A percentile compares a stretch with the other conserved stretches of the same genome.
Evolutionary conservation across 148 eudicot genomes (phyloP).

Genomic region (Vaccinium myrtillus): DNA sequence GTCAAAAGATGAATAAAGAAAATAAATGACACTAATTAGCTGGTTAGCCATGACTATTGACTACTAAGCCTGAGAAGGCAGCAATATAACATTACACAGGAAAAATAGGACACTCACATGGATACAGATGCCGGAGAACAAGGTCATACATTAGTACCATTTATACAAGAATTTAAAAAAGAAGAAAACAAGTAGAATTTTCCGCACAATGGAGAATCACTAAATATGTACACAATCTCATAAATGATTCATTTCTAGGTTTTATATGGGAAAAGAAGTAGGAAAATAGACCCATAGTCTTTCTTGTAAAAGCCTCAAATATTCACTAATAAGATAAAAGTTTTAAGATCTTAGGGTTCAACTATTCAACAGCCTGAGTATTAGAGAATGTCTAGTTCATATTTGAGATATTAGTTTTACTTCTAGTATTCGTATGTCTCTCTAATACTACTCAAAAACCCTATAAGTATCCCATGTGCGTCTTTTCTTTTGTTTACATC

Average conservation of each 20-base stretch:
- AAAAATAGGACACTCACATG: too few relatives aligned
- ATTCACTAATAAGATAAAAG: not conserved
- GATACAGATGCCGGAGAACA: too few relatives aligned
- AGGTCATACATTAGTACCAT: too few relatives aligned
- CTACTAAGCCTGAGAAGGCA: too few relatives aligned
- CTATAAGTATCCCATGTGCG: not conserved
- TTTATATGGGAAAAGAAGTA: not conserved
- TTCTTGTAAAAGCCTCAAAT: not conserved
- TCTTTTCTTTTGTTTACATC: too few relatives aligned
- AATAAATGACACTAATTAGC: too few relatives aligned
- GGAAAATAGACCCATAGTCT: not conserved
- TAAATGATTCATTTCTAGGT: not conserved
- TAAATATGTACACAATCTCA: not conserved
- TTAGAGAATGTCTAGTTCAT: not conserved
- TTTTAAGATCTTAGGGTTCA: not conserved
- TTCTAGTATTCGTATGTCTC: not conserved
- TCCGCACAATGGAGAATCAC: not conserved
- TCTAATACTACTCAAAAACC: not conserved
- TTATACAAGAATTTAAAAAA: not conserved
- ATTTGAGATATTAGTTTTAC: not conserved
- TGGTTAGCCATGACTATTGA: too few relatives aligned
- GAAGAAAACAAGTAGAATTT: not conserved
- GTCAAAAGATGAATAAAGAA: too few relatives aligned
- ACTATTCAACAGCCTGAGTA: not conserved
- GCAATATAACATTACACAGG: too few relatives aligned